Conservation (phyloP, 164 flowering plant species). For the Annona squamosa region DNA sequence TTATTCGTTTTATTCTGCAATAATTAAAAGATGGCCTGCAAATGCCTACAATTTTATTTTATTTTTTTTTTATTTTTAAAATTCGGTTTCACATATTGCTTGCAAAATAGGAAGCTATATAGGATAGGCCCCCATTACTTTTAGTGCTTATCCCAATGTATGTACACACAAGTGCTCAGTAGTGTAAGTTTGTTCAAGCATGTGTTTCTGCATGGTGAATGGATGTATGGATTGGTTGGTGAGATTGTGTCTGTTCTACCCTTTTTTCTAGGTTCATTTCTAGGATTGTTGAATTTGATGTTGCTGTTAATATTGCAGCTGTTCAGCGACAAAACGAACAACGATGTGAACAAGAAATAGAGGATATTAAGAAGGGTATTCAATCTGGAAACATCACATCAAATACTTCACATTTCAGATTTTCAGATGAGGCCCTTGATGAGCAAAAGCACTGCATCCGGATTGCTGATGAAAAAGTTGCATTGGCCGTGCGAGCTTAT, state of each 20-base stretch:
- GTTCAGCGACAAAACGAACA: slow-evolving; percentile 80
- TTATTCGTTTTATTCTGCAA: too few relatives aligned
- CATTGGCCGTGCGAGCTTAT: slow-evolving; percentile 78
- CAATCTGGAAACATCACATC: slow-evolving; percentile 55
- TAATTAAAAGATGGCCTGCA: too few relatives aligned
- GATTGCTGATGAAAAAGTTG: slow-evolving; percentile 95
- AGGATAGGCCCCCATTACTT: not conserved
- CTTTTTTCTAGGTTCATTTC: not conserved
- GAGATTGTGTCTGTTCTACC: not conserved
- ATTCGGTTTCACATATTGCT: too few relatives aligned
- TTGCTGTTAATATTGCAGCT: slow-evolving; percentile 35
- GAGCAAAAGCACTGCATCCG: slow-evolving; percentile 89
- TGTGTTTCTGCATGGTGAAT: not conserved
- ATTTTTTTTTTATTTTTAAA: too few relatives aligned
- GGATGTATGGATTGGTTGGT: not conserved
- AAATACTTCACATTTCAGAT: slow-evolving; percentile 51
- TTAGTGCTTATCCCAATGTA: not conserved
- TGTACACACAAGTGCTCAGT: not conserved
- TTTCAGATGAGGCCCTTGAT: slow-evolving; percentile 88
- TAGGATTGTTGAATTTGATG: not conserved
- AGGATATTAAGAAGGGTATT: slow-evolving; percentile 50
- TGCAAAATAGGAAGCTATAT: not conserved
- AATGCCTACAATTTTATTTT: too few relatives aligned
- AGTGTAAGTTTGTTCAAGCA: not conserved
- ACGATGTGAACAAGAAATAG: slow-evolving; percentile 83